These are phyloP conservation scores for Podaxis sp. DNA, from an alignment of 768 basidiomycete species.

Conservation along the genomic window DNA sequence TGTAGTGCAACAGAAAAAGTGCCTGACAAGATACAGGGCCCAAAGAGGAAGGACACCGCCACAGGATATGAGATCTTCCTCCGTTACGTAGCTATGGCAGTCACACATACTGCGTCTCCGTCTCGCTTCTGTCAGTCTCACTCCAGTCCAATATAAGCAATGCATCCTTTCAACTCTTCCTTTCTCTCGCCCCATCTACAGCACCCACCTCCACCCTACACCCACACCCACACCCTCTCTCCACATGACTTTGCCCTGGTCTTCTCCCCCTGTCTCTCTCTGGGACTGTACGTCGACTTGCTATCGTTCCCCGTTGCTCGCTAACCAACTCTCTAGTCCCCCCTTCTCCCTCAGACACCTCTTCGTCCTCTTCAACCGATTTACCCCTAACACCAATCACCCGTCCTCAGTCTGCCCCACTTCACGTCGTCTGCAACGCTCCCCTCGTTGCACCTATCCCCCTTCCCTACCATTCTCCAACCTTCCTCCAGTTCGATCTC, in stretches of 20 bases:
- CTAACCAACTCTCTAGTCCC: constrained; percentile 30
- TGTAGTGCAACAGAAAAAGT: background rate
- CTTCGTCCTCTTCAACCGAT: constrained; percentile 22
- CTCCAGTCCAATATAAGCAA: constrained; percentile 31
- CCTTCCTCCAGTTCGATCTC: constrained; percentile 65
- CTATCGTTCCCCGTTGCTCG: constrained; percentile 12
- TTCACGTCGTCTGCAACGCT: constrained; percentile 61
- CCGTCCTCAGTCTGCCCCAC: constrained; percentile 20
- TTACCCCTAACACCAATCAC: constrained; percentile 23
- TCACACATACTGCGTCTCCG: constrained; percentile 21
- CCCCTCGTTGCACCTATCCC: constrained; percentile 71
- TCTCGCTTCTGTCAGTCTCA: constrained; percentile 29
- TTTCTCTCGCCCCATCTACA: constrained; percentile 1
- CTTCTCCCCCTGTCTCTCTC: background rate
- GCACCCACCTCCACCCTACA: background rate
- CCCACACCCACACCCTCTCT: background rate
- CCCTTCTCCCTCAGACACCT: constrained; percentile 43
- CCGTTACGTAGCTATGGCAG: background rate
- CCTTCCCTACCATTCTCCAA: constrained; percentile 68
- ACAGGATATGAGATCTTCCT: constrained; percentile 32
- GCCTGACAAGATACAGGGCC: background rate
- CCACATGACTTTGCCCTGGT: background rate
- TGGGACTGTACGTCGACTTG: background rate
- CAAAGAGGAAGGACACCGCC: constrained; percentile 11
- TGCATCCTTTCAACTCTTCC: constrained; percentile 16